Evolutionary conservation across 2,329 filamentous ascomycete genomes (phyloP).

Genomic region (Scorias spongiosa): DNA sequence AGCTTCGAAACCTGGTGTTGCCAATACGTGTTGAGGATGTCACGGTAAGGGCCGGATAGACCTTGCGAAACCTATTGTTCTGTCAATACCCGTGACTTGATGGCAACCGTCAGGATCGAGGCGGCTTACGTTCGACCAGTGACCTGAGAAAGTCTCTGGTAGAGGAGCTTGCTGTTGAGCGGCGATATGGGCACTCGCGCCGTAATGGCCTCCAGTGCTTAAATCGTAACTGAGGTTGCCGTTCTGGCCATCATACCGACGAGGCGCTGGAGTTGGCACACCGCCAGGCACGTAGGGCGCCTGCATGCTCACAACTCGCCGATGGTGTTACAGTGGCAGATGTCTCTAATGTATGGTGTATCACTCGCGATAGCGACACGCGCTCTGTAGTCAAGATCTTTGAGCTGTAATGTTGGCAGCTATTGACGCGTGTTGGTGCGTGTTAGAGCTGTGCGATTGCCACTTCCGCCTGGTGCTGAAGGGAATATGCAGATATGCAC

Average conservation of each 20-base stretch:
- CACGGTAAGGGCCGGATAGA: constrained; percentile 78
- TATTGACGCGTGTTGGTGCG: too few relatives aligned
- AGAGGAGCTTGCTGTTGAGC: constrained; percentile 77
- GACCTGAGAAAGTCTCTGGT: constrained; percentile 78
- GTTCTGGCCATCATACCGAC: constrained; percentile 34
- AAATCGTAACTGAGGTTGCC: constrained; percentile 34
- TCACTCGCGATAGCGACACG: too few relatives aligned
- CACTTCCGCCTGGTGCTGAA: too few relatives aligned
- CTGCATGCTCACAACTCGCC: constrained; percentile 6
- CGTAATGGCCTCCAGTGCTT: constrained; percentile 34
- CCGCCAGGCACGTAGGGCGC: constrained; percentile 12
- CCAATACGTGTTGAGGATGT: constrained; percentile 98
- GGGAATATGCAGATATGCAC: too few relatives aligned
- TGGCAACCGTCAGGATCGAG: constrained; percentile 1
- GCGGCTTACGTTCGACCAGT: constrained; percentile 75
- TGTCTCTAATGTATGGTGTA: too few relatives aligned
- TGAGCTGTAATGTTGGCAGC: too few relatives aligned
- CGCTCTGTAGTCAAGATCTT: too few relatives aligned
- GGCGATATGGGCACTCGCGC: constrained; percentile 51
- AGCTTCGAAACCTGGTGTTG: constrained; percentile 95
- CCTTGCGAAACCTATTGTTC: constrained; percentile 73
- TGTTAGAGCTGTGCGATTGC: too few relatives aligned
- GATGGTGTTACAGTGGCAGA: neutral
- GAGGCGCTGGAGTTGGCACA: constrained; percentile 18
- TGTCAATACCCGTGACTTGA: constrained; percentile 11